A percentile compares a stretch with the other conserved stretches of the same genome.
These are phyloP conservation scores for Ophiostoma himal-ulmi DNA, from an alignment of 2,329 filamentous ascomycete species.

Conservation along the genomic window DNA sequence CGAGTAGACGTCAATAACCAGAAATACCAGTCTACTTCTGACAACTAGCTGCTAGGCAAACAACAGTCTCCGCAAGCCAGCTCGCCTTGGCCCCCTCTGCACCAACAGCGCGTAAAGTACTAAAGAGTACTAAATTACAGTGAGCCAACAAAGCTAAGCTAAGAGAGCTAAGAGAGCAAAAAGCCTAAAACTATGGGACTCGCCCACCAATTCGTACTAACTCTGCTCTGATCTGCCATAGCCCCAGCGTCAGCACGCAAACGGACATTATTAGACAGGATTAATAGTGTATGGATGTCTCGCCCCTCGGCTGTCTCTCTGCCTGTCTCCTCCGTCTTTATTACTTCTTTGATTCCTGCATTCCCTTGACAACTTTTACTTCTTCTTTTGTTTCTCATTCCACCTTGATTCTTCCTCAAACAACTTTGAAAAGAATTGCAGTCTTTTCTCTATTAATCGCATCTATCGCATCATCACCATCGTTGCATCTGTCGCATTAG, in stretches of 20 bases:
- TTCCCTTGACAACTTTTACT: not conserved
- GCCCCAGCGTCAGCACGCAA: slow-evolving; percentile 3
- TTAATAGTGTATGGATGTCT: not conserved
- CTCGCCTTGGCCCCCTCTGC: not conserved
- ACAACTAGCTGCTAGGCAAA: not conserved
- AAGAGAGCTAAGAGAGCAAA: not conserved
- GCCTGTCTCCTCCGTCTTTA: not conserved
- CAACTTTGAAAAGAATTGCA: not conserved
- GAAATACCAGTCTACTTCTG: too few relatives aligned
- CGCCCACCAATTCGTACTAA: not conserved
- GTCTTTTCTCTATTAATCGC: not conserved
- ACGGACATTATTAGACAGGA: not conserved
- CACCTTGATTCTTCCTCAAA: not conserved
- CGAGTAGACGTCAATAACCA: too few relatives aligned
- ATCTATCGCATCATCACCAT: not conserved
- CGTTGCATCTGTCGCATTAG: not conserved
- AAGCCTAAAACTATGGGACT: slow-evolving; percentile 1
- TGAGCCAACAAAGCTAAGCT: not conserved
- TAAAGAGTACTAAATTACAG: not conserved
- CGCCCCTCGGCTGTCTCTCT: not conserved
- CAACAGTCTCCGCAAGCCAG: not conserved
- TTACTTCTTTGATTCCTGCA: slow-evolving; percentile 1
- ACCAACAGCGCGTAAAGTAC: not conserved
- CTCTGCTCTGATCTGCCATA: not conserved
- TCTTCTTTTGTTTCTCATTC: slow-evolving; percentile 3